A percentile compares a stretch with the other conserved stretches of the same genome.
Conservation (phyloP, 164 flowering plant genomes). For the Malania oleifera region DNA sequence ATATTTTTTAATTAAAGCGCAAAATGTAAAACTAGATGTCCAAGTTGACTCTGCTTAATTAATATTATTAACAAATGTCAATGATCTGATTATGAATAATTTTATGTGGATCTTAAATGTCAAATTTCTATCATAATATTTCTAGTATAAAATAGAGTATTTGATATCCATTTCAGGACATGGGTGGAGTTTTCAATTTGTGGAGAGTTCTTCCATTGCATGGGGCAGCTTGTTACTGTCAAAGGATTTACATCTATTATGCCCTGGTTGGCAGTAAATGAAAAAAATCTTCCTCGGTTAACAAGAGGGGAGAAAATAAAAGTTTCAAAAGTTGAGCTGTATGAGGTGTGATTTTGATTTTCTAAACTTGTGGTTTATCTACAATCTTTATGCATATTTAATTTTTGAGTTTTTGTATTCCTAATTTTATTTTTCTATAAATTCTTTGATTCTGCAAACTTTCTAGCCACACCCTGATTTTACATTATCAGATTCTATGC, state of each 20-base stretch:
- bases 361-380: no score
- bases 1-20: no score
- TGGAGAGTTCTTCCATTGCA: slow-evolving; percentile 69
- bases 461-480: not conserved
- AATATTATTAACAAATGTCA: no score
- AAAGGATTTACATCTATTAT: slow-evolving; percentile 82
- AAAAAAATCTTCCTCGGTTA: slow-evolving; percentile 74
- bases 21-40: no score
- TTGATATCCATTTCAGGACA: slow-evolving; percentile 41
- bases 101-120: no score
- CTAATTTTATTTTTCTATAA: not conserved
- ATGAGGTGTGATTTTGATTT: slow-evolving; percentile 50
- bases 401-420: not conserved
- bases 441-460: not conserved
- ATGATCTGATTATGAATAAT: no score
- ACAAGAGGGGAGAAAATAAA: slow-evolving; percentile 62
- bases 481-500: not conserved
- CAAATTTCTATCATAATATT: not conserved
- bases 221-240: slow-evolving; percentile 48
- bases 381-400: not conserved
- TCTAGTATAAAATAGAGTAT: not conserved
- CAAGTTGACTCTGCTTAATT: no score
- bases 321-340: slow-evolving; percentile 63
- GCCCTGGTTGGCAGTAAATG: slow-evolving; percentile 93
- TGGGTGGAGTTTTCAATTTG: slow-evolving; percentile 69